Evolutionary conservation across 73 alveolate species (phyloP).

Genomic region (Paramecium bursaria): DNA sequence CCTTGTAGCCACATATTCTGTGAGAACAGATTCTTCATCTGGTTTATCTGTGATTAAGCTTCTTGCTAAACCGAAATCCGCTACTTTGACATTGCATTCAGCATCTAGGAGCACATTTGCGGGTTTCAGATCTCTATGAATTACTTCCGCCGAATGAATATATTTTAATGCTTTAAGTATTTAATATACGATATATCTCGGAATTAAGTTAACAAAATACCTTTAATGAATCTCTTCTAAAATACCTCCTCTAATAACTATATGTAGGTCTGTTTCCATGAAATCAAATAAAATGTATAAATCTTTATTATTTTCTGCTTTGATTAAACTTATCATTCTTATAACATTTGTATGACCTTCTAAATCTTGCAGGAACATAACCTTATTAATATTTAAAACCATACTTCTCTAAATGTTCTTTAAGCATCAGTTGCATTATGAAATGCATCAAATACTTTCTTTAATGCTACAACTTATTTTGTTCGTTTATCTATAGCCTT

Average conservation of each 20-base stretch:
- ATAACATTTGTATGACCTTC: slow-evolving; percentile 79
- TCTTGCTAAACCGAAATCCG: slow-evolving; percentile 94
- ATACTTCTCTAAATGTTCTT: slow-evolving; percentile 92
- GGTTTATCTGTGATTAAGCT: slow-evolving; percentile 68
- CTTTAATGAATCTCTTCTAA: slow-evolving; percentile 92
- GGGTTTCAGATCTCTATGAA: slow-evolving; percentile 94
- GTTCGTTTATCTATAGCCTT: slow-evolving; percentile 89
- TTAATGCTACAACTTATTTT: slow-evolving; percentile 82
- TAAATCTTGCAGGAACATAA: slow-evolving; percentile 85
- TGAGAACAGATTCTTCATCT: slow-evolving; percentile 82
- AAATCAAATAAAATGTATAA: slow-evolving; percentile 76
- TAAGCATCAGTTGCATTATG: slow-evolving; percentile 95
- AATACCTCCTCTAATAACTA: slow-evolving; percentile 92
- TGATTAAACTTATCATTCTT: slow-evolving; percentile 75
- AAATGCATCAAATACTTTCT: slow-evolving; percentile 91
- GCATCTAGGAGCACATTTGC: slow-evolving; percentile 85
- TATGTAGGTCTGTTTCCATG: slow-evolving; percentile 88
- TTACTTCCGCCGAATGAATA: slow-evolving; percentile 92
- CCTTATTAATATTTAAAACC: slow-evolving; percentile 3
- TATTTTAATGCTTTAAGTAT: slow-evolving; percentile 93
- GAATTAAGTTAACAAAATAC: neutral
- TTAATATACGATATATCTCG: slow-evolving; percentile 93
- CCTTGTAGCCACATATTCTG: slow-evolving; percentile 92
- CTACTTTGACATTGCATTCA: slow-evolving; percentile 90
- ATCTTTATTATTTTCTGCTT: slow-evolving; percentile 81